These are phyloP conservation scores for Durotheca rogersii DNA, from an alignment of 495 filamentous ascomycete genomes.

Conservation along the genomic window DNA sequence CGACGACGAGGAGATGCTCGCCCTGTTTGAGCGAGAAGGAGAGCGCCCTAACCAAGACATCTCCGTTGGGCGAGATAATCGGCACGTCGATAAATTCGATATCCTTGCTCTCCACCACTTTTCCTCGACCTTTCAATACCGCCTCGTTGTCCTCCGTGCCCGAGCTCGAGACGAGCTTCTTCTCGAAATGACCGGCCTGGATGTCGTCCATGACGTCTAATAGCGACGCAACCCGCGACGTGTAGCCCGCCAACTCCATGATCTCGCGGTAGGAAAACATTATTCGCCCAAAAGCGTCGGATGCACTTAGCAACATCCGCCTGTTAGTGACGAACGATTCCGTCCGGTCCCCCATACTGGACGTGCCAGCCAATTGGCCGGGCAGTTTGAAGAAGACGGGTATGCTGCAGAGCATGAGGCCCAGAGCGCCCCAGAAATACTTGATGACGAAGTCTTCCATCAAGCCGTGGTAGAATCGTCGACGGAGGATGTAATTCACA, in stretches of 20 bases:
- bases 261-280: slow-evolving; percentile 99
- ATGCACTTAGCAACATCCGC: slow-evolving; percentile 84
- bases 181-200: slow-evolving; percentile 82
- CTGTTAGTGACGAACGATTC: slow-evolving; percentile 96
- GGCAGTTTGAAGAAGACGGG: slow-evolving; percentile 95
- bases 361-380: slow-evolving; percentile 56
- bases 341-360: slow-evolving; percentile 85
- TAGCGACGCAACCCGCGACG: slow-evolving; percentile 82
- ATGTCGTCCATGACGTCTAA: slow-evolving; percentile 95
- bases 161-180: slow-evolving; percentile 90
- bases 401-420: slow-evolving; percentile 89
- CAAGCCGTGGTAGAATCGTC: slow-evolving; percentile 89
- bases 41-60: slow-evolving; percentile 78
- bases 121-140: slow-evolving; percentile 76
- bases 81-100: slow-evolving; percentile 91
- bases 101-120: slow-evolving; percentile 70
- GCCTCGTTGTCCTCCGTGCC: slow-evolving; percentile 73
- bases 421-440: slow-evolving; percentile 97
- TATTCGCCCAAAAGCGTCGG: slow-evolving; percentile 91
- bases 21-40: slow-evolving; percentile 83
- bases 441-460: slow-evolving; percentile 99
- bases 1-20: slow-evolving; percentile 91
- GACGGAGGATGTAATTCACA: slow-evolving; percentile 89
- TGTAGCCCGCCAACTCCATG: slow-evolving; percentile 94
- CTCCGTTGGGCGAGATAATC: slow-evolving; percentile 96